Evolutionary conservation across 495 filamentous ascomycete genomes (phyloP).

Genomic region (Hyaloscypha hepaticicola): DNA sequence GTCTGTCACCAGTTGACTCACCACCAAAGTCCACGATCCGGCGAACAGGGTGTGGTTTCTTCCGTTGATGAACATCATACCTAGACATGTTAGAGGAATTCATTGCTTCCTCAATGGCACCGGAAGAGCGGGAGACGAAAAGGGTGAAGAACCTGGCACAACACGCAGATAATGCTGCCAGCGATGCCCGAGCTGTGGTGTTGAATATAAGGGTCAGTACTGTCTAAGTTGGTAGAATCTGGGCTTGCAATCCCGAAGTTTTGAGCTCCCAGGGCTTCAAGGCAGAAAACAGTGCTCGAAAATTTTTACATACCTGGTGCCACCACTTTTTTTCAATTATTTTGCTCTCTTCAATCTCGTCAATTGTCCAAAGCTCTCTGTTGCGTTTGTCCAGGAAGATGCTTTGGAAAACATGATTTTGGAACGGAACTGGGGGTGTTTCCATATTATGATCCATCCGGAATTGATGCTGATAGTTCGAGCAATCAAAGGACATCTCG

Average conservation of each 20-base stretch:
- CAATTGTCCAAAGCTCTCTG: slow-evolving; percentile 67
- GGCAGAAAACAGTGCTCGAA: too few relatives aligned
- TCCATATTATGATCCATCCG: slow-evolving; percentile 39
- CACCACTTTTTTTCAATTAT: slow-evolving; percentile 77
- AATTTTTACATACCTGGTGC: slow-evolving; percentile 54
- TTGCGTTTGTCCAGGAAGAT: slow-evolving; percentile 74
- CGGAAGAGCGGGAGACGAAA: background rate
- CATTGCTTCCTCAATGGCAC: background rate
- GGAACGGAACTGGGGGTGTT: slow-evolving; percentile 34
- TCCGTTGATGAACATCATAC: slow-evolving; percentile 80
- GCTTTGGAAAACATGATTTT: slow-evolving; percentile 81
- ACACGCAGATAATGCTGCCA: slow-evolving; percentile 81
- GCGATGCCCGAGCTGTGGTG: slow-evolving; percentile 65
- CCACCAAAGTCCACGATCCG: slow-evolving; percentile 75
- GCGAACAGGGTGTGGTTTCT: slow-evolving; percentile 66
- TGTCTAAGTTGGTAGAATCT: too few relatives aligned
- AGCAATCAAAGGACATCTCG: slow-evolving; percentile 87
- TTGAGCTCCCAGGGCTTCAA: too few relatives aligned
- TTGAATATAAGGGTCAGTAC: too few relatives aligned
- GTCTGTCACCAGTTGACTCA: slow-evolving; percentile 34
- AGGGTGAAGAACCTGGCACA: slow-evolving; percentile 28
- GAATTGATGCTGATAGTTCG: slow-evolving; percentile 84
- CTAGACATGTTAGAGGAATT: slow-evolving; percentile 48
- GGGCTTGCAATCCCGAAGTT: too few relatives aligned
- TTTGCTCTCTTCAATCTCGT: slow-evolving; percentile 66